Evolutionary conservation across 257 asterid species (phyloP).

Genomic region (Rehmannia glutinosa): DNA sequence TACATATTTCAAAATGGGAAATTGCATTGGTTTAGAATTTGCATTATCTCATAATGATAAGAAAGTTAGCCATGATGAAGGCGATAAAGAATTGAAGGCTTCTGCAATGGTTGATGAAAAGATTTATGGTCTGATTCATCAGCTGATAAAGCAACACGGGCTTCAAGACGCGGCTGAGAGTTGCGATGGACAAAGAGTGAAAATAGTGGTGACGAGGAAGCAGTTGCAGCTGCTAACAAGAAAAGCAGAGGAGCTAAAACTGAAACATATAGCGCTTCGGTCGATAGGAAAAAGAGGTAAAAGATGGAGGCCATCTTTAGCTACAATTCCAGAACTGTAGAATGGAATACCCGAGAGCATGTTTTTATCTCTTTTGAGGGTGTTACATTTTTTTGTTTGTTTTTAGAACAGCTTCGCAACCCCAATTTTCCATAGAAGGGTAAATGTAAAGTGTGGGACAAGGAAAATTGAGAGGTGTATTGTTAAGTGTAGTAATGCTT

Average conservation of each 20-base stretch:
- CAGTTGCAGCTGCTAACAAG: constrained; percentile 46
- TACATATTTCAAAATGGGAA: constrained; percentile 27
- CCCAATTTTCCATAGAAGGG: constrained; percentile 22
- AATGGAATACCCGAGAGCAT: neutral
- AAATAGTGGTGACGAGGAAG: constrained; percentile 46
- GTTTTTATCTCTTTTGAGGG: neutral
- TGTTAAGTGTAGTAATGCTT: neutral
- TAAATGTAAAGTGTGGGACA: too few species aligned
- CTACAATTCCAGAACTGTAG: constrained; percentile 43
- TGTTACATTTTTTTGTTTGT: neutral
- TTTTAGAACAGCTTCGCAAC: constrained; percentile 10
- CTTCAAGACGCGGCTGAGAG: constrained; percentile 1
- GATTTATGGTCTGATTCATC: neutral
- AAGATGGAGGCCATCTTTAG: constrained; percentile 56
- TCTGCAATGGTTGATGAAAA: neutral
- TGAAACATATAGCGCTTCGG: constrained; percentile 22
- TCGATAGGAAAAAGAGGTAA: neutral
- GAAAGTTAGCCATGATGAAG: constrained; percentile 15
- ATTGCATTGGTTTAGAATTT: constrained; percentile 26
- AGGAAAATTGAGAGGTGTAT: constrained; percentile 13
- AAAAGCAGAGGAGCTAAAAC: constrained; percentile 26
- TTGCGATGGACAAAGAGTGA: constrained; percentile 34
- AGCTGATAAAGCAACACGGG: constrained; percentile 1
- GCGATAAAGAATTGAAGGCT: constrained; percentile 12
- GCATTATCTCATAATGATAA: constrained; percentile 8